Percentiles rank a stretch among this genome's conserved stretches.
Conservation (phyloP, 1,284 basidiomycete genomes). For the Boletellus sp. region DNA sequence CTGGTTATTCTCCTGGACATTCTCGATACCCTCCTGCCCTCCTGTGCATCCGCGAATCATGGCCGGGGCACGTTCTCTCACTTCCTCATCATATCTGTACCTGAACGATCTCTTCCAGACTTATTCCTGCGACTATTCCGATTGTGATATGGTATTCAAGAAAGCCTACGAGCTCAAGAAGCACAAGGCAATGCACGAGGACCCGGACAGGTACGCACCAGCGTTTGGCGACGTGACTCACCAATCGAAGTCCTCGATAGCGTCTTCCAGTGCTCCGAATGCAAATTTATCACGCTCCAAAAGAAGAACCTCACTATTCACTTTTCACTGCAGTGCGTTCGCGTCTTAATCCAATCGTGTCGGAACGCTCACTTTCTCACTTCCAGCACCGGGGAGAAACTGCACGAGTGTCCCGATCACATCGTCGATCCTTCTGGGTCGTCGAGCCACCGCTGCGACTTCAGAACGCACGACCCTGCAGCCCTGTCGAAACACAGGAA, state of each 20-base stretch:
- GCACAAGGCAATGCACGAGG: constrained; percentile 18
- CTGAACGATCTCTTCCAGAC: constrained; percentile 9
- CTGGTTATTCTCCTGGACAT: constrained; percentile 21
- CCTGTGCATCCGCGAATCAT: no score
- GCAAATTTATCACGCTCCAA: constrained; percentile 23
- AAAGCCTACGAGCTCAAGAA: constrained; percentile 23
- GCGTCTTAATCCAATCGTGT: no score
- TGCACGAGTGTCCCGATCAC: constrained; percentile 16
- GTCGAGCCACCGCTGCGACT: constrained; percentile 12
- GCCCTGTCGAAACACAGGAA: constrained; percentile 29
- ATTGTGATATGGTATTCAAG: constrained; percentile 17
- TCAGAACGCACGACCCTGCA: constrained; percentile 28
- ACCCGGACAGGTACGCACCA: constrained; percentile 13
- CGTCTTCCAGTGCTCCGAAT: constrained; percentile 16
- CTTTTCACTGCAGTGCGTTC: constrained; percentile 18
- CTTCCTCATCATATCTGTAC: background rate
- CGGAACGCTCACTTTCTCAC: background rate
- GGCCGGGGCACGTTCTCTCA: constrained; percentile 6
- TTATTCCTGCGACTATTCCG: constrained; percentile 12
- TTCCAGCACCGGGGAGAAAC: constrained; percentile 26
- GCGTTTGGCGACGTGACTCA: background rate
- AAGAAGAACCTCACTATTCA: constrained; percentile 28
- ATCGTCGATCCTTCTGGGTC: background rate
- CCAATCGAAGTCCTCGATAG: constrained; percentile 4
- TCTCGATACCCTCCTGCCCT: background rate